phyloP scores from a whole-genome alignment of 2,329 filamentous ascomycete genomes.

The Elsinoe perseae region DNA sequence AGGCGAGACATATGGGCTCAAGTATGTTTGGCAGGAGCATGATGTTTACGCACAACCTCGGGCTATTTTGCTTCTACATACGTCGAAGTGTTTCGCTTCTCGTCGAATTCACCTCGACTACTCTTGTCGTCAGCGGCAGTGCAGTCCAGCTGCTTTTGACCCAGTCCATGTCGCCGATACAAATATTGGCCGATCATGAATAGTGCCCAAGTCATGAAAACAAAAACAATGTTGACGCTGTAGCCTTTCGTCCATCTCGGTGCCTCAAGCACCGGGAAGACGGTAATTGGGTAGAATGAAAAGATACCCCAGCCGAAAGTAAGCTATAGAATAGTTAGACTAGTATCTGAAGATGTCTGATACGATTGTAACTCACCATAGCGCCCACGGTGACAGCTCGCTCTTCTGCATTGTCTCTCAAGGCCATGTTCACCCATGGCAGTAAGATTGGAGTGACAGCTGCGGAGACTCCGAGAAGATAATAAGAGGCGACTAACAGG shows the following conservation, averaged over 20 bases:
- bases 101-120: background rate
- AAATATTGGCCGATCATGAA: background rate
- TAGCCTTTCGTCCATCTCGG: slow-evolving; percentile 3
- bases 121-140: background rate
- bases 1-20: too few relatives aligned
- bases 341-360: background rate
- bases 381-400: background rate
- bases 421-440: background rate
- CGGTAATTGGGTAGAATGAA: slow-evolving; percentile 3
- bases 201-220: slow-evolving; percentile 5
- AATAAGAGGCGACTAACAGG: background rate
- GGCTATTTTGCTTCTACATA: slow-evolving; percentile 1
- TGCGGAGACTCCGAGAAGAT: background rate
- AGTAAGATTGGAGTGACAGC: background rate
- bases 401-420: slow-evolving; percentile 6
- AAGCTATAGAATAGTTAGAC: background rate
- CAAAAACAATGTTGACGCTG: slow-evolving; percentile 1
- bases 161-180: background rate
- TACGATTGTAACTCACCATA: background rate
- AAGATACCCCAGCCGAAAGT: slow-evolving; percentile 7
- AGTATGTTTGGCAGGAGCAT: too few relatives aligned
- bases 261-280: slow-evolving; percentile 1
- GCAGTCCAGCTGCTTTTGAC: background rate
- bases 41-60: too few relatives aligned
- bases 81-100: background rate